Evolutionary conservation across 1,284 basidiomycete genomes (phyloP).

Genomic region (Clitocybe nebularis): DNA sequence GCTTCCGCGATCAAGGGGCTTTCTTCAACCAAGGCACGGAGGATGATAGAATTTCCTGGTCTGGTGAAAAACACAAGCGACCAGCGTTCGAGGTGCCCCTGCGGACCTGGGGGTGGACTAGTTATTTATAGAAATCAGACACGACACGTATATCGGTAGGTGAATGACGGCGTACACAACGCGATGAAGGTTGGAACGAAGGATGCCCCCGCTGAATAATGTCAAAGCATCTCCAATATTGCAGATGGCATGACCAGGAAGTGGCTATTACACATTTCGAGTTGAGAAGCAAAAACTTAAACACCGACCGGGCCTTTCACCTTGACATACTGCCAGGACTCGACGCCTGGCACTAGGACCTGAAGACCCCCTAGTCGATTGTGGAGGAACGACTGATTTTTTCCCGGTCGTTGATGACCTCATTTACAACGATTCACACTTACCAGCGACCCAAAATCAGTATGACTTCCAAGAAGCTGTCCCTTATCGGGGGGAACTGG

Average conservation of each 20-base stretch:
- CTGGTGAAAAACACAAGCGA: conserved; percentile 63
- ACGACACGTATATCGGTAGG: neutral
- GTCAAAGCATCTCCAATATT: conserved; percentile 59
- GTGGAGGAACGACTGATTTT: conserved; percentile 57
- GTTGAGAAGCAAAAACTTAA: neutral
- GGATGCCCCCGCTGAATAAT: conserved; percentile 55
- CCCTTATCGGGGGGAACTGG: conserved; percentile 27
- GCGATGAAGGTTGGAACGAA: conserved; percentile 53
- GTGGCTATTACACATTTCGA: conserved; percentile 36
- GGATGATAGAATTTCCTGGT: conserved; percentile 46
- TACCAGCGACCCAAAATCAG: conserved; percentile 50
- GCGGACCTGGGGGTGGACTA: conserved; percentile 35
- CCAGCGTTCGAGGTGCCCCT: conserved; percentile 46
- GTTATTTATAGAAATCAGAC: too few species aligned
- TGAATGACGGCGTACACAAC: conserved; percentile 23
- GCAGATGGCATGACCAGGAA: conserved; percentile 57
- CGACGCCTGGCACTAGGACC: conserved; percentile 57
- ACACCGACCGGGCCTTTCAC: conserved; percentile 25
- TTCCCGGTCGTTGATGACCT: too few species aligned
- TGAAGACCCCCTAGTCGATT: conserved; percentile 72
- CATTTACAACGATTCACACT: too few species aligned
- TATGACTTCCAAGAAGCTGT: conserved; percentile 47
- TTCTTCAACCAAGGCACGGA: conserved; percentile 46
- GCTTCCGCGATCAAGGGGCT: conserved; percentile 42
- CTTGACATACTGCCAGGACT: conserved; percentile 68